phyloP scores from a whole-genome alignment of 208 protist genomes.

The Strigomonas galati region DNA sequence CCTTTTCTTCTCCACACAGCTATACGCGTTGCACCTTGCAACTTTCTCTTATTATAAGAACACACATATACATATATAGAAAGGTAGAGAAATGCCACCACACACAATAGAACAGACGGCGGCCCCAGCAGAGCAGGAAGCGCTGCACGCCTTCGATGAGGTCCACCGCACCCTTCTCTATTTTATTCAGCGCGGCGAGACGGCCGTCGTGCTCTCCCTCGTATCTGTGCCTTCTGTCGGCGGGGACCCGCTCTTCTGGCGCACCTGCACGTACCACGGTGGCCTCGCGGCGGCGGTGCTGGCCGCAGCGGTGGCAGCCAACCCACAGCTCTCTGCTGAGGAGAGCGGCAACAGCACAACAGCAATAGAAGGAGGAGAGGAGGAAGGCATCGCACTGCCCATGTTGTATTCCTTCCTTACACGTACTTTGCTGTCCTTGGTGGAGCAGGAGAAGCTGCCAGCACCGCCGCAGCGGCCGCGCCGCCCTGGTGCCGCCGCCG shows the following conservation, averaged over 20 bases:
- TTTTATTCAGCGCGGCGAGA: conserved; percentile 44
- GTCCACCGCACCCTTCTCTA: conserved; percentile 60
- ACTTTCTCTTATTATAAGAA: conserved; percentile 1
- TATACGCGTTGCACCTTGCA: conserved; percentile 4
- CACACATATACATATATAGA: neutral
- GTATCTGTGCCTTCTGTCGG: conserved; percentile 38
- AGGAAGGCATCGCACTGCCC: too few species aligned
- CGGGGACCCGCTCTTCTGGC: conserved; percentile 56
- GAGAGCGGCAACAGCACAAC: neutral
- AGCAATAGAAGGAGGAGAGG: neutral
- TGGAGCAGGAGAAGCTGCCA: too few species aligned
- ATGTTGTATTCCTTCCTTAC: too few species aligned
- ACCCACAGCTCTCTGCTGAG: too few species aligned
- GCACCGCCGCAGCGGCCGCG: too few species aligned
- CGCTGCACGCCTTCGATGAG: conserved; percentile 43
- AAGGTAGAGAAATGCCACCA: neutral
- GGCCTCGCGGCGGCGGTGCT: conserved; percentile 54
- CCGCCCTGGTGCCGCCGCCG: too few species aligned
- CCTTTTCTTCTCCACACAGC: conserved; percentile 4
- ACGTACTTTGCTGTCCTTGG: too few species aligned
- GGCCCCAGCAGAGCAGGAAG: neutral
- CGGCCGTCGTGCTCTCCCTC: conserved; percentile 34
- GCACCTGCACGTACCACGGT: conserved; percentile 62
- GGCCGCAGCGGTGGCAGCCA: too few species aligned
- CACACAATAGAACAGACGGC: neutral